Evolutionary conservation across 129 eudicot genomes (phyloP).

Genomic region (Centaurea solstitialis): DNA sequence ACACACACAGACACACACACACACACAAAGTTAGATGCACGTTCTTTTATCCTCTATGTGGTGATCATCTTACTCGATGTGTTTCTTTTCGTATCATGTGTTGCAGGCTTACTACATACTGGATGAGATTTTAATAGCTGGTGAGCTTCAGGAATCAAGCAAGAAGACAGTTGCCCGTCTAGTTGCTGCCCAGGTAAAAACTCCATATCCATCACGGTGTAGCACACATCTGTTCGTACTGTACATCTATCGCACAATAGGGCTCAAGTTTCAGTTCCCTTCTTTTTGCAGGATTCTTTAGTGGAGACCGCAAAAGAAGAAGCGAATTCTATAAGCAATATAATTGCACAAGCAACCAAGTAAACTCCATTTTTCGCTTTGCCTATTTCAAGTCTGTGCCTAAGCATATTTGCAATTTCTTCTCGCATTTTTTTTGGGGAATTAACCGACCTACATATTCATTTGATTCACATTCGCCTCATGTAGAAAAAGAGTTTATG

Average conservation of each 20-base stretch:
- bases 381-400: background rate
- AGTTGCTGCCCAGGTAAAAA: constrained; percentile 60
- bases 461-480: background rate
- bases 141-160: constrained; percentile 87
- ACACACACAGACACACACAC: too few relatives aligned
- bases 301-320: constrained; percentile 79
- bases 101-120: constrained; percentile 75
- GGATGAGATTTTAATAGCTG: constrained; percentile 76
- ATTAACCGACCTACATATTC: background rate
- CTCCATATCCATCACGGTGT: background rate
- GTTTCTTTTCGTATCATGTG: background rate
- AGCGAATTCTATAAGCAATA: constrained; percentile 58
- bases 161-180: constrained; percentile 74
- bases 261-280: background rate
- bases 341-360: constrained; percentile 77
- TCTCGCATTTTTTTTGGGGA: background rate
- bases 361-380: constrained; percentile 19
- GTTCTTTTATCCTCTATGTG: background rate
- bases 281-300: constrained; percentile 58
- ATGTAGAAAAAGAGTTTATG: constrained; percentile 1
- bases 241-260: background rate
- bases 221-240: background rate
- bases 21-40: background rate
- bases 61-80: background rate
- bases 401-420: constrained; percentile 6